Evolutionary conservation across 495 filamentous ascomycete species (phyloP), one percentile per base, ranked within the genome.

Genomic region (Aspergillus sparsus): DNA sequence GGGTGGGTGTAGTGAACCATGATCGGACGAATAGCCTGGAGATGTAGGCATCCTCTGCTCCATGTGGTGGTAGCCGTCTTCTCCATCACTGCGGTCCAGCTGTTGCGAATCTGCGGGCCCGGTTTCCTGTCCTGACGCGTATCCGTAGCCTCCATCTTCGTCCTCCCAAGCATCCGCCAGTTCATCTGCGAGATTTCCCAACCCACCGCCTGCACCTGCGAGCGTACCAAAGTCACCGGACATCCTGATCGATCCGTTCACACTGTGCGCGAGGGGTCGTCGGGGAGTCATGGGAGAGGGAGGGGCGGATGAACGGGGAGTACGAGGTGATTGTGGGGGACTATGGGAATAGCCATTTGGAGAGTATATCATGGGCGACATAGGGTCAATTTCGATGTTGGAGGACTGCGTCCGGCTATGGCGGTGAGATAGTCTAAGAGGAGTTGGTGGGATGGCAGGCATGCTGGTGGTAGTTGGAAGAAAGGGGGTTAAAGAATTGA

Each of bases 141-240:
- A 71, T 50, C 70, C 75, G 55, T 80, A 74, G 31, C 75, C 71
- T 60, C 77, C 81, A 8, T 87, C 87, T 45, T 87, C 86, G 47
- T 85, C 80, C 57, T 84, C 87, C 77, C 80, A 81, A 15, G 78
- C 82, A 62, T 83, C 82, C 13, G 79, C 82, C 68, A 74, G 74
- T 65, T 94, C 90, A 63, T 96, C 92, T 11, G 92, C 91, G 15
- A 97, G 75, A 62, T 89, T 95, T 36, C 91, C 92, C 16, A 94
- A 74, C 0, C 90, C 90, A 35, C 85, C 86, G 18, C 69, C 75
- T 61, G 61, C 65, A 27, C 69, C 79, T 58, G 70, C 68, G 66
- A 61, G 68, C 64, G 68, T 66, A 35, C 73, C 72, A 62, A 75
- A 79, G 55, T 78, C 78, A 45, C 68, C 70, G 7, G 77, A 80